Evolutionary conservation across 192 early-diverging fungal genomes (phyloP).

Genomic region (Dissophora ornata): DNA sequence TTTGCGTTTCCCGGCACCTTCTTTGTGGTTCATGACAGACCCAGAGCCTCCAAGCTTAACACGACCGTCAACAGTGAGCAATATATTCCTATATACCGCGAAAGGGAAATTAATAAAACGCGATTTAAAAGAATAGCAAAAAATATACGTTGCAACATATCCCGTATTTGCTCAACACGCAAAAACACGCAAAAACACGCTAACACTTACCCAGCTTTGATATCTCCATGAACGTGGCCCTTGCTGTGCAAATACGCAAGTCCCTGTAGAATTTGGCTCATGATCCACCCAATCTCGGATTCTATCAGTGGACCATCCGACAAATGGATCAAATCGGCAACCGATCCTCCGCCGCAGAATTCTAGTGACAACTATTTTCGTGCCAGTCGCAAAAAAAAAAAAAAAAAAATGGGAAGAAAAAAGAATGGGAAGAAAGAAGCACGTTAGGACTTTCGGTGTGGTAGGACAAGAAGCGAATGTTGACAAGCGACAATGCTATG

Average conservation of each 20-base stretch:
- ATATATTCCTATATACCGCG: constrained; percentile 36
- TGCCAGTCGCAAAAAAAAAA: no score
- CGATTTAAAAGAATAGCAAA: neutral
- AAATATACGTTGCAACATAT: neutral
- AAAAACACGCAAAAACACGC: no score
- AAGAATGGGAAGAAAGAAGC: neutral
- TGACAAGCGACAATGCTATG: no score
- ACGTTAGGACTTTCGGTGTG: no score
- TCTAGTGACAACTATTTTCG: constrained; percentile 35
- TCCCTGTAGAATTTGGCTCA: constrained; percentile 35
- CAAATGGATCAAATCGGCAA: constrained; percentile 37
- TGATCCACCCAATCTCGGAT: constrained; percentile 45
- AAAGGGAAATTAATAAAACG: no score
- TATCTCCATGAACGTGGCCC: constrained; percentile 46
- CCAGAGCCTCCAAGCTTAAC: constrained; percentile 46
- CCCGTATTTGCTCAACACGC: no score
- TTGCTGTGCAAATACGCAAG: constrained; percentile 35
- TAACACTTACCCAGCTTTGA: constrained; percentile 48
- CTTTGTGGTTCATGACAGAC: constrained; percentile 40
- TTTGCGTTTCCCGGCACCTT: constrained; percentile 42
- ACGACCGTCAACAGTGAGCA: constrained; percentile 31
- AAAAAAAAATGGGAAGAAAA: no score
- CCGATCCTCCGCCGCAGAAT: constrained; percentile 34
- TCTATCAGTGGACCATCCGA: constrained; percentile 43
- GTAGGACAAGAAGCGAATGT: no score